A percentile compares a stretch with the other conserved stretches of the same genome.
Conservation (phyloP, 371 early-diverging fungal genomes). For the Zancudomyces culisetae region DNA sequence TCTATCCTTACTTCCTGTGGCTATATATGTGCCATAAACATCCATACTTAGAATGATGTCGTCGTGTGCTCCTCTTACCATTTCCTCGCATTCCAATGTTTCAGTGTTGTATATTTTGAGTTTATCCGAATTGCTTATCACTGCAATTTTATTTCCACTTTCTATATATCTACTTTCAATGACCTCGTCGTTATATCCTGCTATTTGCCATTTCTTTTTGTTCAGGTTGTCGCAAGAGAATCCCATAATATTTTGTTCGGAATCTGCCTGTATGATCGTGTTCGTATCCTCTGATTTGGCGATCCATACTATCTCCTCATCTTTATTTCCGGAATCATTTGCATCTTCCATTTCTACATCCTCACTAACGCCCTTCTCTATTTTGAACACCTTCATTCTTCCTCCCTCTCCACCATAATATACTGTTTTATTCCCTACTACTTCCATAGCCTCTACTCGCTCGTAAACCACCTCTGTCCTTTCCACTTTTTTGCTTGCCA, state of each 20-base stretch:
- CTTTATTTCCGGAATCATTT: conserved; percentile 16
- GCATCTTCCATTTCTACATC: conserved; percentile 18
- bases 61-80: conserved; percentile 72
- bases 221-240: conserved; percentile 30
- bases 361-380: conserved; percentile 16
- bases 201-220: conserved; percentile 53
- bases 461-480: conserved; percentile 80
- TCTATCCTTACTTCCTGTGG: conserved; percentile 80
- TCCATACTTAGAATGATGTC: conserved; percentile 70
- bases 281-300: conserved; percentile 31
- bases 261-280: conserved; percentile 50
- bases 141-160: conserved; percentile 46
- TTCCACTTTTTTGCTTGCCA: conserved; percentile 35
- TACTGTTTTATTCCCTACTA: conserved; percentile 23
- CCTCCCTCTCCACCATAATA: conserved; percentile 76
- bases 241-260: conserved; percentile 77
- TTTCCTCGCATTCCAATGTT: conserved; percentile 57
- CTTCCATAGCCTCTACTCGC: conserved; percentile 2
- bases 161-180: conserved; percentile 71
- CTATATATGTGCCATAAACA: conserved; percentile 33
- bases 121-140: conserved; percentile 82
- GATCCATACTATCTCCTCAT: conserved; percentile 16
- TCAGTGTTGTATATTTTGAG: conserved; percentile 65
- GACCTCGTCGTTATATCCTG: conserved; percentile 90
- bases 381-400: conserved; percentile 19